Evolutionary conservation across 2,329 filamentous ascomycete genomes (phyloP).

Genomic region (Mycosphaerella sp.): DNA sequence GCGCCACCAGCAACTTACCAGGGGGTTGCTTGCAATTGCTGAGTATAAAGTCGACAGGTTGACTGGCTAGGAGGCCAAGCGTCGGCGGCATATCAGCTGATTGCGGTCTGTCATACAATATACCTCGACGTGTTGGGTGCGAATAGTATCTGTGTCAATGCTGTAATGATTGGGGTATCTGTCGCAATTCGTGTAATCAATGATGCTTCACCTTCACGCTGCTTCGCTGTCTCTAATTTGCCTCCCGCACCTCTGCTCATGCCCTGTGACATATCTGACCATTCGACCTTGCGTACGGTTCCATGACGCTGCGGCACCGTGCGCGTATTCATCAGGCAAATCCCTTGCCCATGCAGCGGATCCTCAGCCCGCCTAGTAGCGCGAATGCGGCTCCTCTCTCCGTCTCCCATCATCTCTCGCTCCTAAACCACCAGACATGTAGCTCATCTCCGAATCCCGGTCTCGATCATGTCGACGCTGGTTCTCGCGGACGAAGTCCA

Average conservation of each 20-base stretch:
- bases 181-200: background rate
- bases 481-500: constrained; percentile 28
- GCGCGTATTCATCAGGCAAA: background rate
- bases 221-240: background rate
- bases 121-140: background rate
- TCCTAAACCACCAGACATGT: constrained; percentile 28
- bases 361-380: background rate
- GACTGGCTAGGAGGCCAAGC: background rate
- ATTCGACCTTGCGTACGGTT: background rate
- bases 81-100: background rate
- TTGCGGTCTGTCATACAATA: background rate
- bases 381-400: constrained; percentile 8
- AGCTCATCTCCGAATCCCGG: constrained; percentile 23
- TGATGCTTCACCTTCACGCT: background rate
- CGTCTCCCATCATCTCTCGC: constrained; percentile 17
- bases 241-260: background rate
- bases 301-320: background rate
- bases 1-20: background rate
- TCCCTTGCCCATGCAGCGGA: background rate
- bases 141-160: background rate
- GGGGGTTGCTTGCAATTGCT: background rate
- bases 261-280: background rate
- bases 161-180: constrained; percentile 5
- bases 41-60: background rate
- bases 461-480: constrained; percentile 26